phyloP scores from a whole-genome alignment of 2,329 filamentous ascomycete genomes.

The Ambrosiella beaveri region DNA sequence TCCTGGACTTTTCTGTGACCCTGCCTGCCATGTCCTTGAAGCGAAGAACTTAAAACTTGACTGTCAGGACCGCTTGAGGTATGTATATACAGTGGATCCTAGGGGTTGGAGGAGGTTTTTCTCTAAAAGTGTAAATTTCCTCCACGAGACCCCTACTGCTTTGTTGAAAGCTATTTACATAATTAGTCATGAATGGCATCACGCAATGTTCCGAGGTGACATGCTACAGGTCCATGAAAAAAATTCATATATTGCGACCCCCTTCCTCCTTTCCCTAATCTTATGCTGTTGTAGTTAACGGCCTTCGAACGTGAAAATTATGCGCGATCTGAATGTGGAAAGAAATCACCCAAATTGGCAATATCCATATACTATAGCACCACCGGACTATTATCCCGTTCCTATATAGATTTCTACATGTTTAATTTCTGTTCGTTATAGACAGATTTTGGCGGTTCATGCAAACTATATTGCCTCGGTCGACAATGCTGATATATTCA shows the following conservation, averaged over 20 bases:
- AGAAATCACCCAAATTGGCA: not conserved
- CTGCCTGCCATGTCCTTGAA: not conserved
- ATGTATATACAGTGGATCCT: not conserved
- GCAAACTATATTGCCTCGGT: not conserved
- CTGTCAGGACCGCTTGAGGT: not conserved
- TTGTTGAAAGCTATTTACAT: not conserved
- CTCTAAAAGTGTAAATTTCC: no score
- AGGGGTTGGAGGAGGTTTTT: no score
- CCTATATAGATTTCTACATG: not conserved
- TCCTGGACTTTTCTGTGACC: not conserved
- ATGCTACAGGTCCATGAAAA: not conserved
- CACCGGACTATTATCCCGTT: not conserved
- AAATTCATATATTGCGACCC: not conserved
- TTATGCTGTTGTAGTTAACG: not conserved
- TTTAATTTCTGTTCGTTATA: not conserved
- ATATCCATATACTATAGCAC: not conserved
- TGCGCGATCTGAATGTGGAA: not conserved
- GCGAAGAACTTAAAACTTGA: not conserved
- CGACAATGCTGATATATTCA: not conserved
- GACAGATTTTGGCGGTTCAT: not conserved
- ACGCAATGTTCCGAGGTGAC: not conserved
- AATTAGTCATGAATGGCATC: not conserved
- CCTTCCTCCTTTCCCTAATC: not conserved
- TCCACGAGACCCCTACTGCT: no score
- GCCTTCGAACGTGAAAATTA: not conserved